A percentile compares a stretch with the other conserved stretches of the same genome.
phyloP scores from a whole-genome alignment of 108 stramenopile genomes.

The Skeletonema tropicum region DNA sequence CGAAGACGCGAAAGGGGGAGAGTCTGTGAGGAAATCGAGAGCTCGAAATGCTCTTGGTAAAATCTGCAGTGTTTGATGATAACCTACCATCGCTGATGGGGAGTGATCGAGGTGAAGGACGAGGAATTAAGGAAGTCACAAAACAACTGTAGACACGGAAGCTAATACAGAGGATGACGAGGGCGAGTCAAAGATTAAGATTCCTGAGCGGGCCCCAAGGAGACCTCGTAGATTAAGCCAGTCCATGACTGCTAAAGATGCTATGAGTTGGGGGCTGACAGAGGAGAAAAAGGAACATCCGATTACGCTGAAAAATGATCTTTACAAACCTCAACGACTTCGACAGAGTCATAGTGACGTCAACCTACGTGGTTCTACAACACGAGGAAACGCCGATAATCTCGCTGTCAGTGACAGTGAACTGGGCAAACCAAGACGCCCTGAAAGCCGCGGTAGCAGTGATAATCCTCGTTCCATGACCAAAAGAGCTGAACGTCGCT shows the following conservation, averaged over 20 bases:
- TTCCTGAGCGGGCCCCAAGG: neutral
- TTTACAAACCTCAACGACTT: neutral
- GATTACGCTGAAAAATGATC: neutral
- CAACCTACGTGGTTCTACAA: neutral
- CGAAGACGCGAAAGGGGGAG: neutral
- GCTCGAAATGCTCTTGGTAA: neutral
- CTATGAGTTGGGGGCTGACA: neutral
- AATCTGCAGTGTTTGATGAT: neutral
- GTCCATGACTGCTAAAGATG: neutral
- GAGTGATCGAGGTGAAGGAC: neutral
- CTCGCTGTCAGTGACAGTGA: neutral
- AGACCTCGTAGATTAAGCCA: neutral
- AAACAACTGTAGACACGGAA: neutral
- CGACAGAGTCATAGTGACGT: neutral
- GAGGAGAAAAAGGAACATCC: slow-evolving; percentile 1
- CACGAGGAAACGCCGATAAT: neutral
- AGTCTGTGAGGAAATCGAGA: neutral
- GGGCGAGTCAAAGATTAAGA: neutral
- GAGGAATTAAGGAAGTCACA: neutral
- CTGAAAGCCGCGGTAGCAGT: neutral
- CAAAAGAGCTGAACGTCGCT: no score
- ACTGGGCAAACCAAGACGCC: neutral
- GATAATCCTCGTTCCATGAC: neutral
- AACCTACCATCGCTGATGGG: neutral
- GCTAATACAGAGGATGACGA: neutral